These are phyloP conservation scores for Fabrea salina DNA, from an alignment of 169 alveolate species.

Conservation along the genomic window DNA sequence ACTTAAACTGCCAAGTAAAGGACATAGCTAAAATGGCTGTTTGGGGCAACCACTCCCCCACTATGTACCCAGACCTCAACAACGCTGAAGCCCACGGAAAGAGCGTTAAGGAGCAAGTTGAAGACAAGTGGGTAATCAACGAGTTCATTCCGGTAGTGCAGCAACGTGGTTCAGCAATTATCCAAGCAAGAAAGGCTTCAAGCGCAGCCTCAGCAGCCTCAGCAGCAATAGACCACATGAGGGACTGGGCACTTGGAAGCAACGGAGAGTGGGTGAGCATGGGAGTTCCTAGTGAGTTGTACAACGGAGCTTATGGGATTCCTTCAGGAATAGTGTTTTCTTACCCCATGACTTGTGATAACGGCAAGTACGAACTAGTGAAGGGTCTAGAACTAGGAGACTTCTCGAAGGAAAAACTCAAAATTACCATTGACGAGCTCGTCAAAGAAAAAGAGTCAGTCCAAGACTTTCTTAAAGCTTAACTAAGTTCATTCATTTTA, in stretches of 20 bases:
- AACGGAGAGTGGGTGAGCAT: constrained; percentile 63
- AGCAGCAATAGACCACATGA: constrained; percentile 79
- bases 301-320: constrained; percentile 65
- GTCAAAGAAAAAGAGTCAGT: constrained; percentile 46
- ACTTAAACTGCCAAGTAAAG: not conserved
- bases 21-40: constrained; percentile 45
- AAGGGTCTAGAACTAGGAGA: constrained; percentile 55
- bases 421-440: constrained; percentile 57
- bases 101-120: not conserved
- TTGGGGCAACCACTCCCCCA: constrained; percentile 71
- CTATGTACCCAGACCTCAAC: constrained; percentile 61
- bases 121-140: not conserved
- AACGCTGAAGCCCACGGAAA: constrained; percentile 52
- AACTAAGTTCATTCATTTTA: no score
- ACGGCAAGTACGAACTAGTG: constrained; percentile 69
- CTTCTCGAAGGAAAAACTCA: constrained; percentile 41
- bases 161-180: constrained; percentile 81
- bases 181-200: constrained; percentile 65
- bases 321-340: constrained; percentile 63
- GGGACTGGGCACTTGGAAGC: constrained; percentile 82
- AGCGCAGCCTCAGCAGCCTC: constrained; percentile 83
- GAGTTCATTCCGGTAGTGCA: constrained; percentile 42
- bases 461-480: not conserved
- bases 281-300: constrained; percentile 66
- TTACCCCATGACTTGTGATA: constrained; percentile 70